These are phyloP conservation scores for Ascochyta koolunga DNA, from an alignment of 2,329 filamentous ascomycete species.

Conservation along the genomic window DNA sequence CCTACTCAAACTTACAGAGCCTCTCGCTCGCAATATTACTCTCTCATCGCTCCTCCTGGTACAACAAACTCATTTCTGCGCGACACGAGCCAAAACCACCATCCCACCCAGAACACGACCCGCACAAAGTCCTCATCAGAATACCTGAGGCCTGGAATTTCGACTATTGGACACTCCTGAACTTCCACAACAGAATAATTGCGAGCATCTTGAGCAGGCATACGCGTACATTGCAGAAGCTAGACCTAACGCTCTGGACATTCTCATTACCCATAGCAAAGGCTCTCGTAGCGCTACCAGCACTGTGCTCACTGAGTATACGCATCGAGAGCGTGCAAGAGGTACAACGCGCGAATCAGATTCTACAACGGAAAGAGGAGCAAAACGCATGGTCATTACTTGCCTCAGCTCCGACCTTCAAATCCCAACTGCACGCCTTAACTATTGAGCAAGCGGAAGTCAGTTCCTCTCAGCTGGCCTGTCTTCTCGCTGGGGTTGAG, in stretches of 20 bases:
- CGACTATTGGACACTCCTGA: slow-evolving; percentile 27
- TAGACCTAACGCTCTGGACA: slow-evolving; percentile 40
- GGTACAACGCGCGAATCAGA: neutral
- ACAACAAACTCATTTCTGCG: slow-evolving; percentile 52
- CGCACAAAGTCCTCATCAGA: slow-evolving; percentile 24
- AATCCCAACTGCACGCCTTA: neutral
- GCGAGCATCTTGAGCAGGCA: slow-evolving; percentile 35
- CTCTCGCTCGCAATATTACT: slow-evolving; percentile 85
- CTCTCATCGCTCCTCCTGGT: slow-evolving; percentile 52
- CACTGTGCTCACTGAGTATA: slow-evolving; percentile 31
- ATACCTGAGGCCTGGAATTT: slow-evolving; percentile 31
- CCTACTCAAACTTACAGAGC: slow-evolving; percentile 52
- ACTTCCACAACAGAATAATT: slow-evolving; percentile 38
- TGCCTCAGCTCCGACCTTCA: neutral
- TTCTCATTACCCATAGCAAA: slow-evolving; percentile 31
- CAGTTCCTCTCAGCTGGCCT: neutral
- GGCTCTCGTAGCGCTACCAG: slow-evolving; percentile 26
- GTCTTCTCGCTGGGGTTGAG: neutral
- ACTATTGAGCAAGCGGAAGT: neutral
- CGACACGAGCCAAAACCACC: neutral
- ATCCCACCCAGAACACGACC: slow-evolving; percentile 10
- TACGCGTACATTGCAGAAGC: slow-evolving; percentile 28
- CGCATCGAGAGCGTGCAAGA: slow-evolving; percentile 29
- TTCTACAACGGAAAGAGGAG: slow-evolving; percentile 4
- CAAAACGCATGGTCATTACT: slow-evolving; percentile 1